Evolutionary conservation across 1,284 basidiomycete species (phyloP), one percentile per base, ranked within the genome.

Genomic region (Boletus albobrunnescens): DNA sequence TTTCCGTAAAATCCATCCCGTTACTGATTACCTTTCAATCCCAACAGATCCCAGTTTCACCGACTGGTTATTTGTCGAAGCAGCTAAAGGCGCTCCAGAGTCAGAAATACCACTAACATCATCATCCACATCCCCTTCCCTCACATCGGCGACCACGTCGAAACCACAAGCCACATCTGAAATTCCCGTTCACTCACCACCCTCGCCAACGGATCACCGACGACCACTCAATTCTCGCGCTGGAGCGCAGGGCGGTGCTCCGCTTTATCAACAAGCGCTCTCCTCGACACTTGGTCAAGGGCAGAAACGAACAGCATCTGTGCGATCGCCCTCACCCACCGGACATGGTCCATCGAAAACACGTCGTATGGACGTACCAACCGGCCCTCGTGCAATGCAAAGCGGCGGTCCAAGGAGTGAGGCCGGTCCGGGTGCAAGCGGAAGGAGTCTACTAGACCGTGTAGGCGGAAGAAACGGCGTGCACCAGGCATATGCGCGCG

Each of bases 41-140:
- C 28, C 9, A 38, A 52, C 54, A 87, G 88, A 92, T 58, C 68
- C 77, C 40, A 80, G 72, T 51, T 92, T 93, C 64, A 90, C 88
- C 19, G 81, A 86, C 49, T 93, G 90, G 90, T 68, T 93, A 22
- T 93, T 93, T 60, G 67, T 71, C 24, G 85, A 88, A 63, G 87
- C 86, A 26, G 79, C 81, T 10, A 87, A 84, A 64, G 83, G 82
- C 37, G 75, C 73, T 22, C 69, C 76, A 4, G 81, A 78, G 53
- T 60, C 68, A 4, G 71, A 72, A 41, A 56, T 72, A 19, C 71
- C 61, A 35, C 39, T 58, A 16, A 53, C 63, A 35, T 46, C 64
- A n/a, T 53, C 69, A 23, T 50, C 72, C 40, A 57, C 69, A 19
- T 52, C 71, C 33, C 53, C 72, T 53, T 49, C 66, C 68, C 39